Evolutionary conservation across 352 stramenopile genomes (phyloP).

Genomic region (Globisporangium cylindrosporum): DNA sequence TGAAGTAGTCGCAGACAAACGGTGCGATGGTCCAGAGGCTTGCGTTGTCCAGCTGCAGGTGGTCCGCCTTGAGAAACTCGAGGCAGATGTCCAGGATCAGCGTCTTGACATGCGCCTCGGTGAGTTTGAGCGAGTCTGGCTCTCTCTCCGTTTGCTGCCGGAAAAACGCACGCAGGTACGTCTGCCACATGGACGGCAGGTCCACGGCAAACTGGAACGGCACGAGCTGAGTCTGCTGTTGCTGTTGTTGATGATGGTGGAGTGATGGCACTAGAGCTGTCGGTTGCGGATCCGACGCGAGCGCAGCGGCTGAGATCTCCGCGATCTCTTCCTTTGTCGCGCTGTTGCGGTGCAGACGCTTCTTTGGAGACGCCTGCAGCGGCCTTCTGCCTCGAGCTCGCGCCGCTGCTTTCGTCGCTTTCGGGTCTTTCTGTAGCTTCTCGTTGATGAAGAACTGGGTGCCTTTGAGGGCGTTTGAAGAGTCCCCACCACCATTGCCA

Average conservation of each 20-base stretch:
- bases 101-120: conserved; percentile 33
- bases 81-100: conserved; percentile 70
- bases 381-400: conserved; percentile 2
- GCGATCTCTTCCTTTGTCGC: conserved; percentile 21
- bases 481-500: not conserved
- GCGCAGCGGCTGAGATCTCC: conserved; percentile 7
- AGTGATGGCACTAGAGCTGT: not conserved
- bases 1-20: conserved; percentile 74
- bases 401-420: conserved; percentile 1
- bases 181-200: conserved; percentile 35
- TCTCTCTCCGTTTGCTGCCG: conserved; percentile 11
- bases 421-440: conserved; percentile 15
- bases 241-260: not conserved
- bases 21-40: conserved; percentile 51
- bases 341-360: conserved; percentile 17
- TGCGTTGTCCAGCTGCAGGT: conserved; percentile 51
- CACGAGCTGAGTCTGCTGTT: conserved; percentile 5
- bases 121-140: conserved; percentile 18
- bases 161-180: conserved; percentile 30
- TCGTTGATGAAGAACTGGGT: conserved; percentile 13
- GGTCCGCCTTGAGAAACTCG: conserved; percentile 71
- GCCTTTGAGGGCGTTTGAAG: not conserved
- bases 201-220: conserved; percentile 9
- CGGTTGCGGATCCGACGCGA: not conserved
- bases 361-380: conserved; percentile 9